These are phyloP conservation scores for Leucosporidium yakuticum DNA, from an alignment of 768 basidiomycete species.

Conservation along the genomic window DNA sequence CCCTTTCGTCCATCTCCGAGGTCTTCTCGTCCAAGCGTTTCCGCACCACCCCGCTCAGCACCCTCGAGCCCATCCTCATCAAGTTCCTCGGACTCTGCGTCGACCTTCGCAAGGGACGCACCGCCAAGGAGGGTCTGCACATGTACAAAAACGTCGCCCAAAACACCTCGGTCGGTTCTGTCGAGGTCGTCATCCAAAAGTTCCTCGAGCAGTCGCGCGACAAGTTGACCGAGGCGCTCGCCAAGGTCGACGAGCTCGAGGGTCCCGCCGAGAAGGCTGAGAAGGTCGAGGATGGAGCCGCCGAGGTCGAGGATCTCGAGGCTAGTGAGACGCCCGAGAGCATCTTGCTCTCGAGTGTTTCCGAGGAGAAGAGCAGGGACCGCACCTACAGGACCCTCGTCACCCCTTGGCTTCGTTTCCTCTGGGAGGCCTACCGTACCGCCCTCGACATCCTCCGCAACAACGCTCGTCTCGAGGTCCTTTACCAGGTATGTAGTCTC, in stretches of 20 bases:
- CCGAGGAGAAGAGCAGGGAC: constrained; percentile 84
- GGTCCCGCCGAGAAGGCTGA: constrained; percentile 31
- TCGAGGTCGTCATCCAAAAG: constrained; percentile 81
- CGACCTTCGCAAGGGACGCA: constrained; percentile 84
- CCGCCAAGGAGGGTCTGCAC: constrained; percentile 92
- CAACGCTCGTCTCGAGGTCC: constrained; percentile 80
- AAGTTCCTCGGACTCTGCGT: constrained; percentile 96
- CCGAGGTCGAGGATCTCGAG: constrained; percentile 90
- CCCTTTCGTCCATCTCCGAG: constrained; percentile 78
- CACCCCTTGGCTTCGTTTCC: constrained; percentile 94
- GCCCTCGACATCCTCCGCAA: constrained; percentile 93
- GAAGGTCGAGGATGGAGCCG: constrained; percentile 42
- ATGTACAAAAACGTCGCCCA: constrained; percentile 98
- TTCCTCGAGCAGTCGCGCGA: constrained; percentile 58
- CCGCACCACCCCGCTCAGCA: constrained; percentile 76
- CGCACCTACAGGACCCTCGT: constrained; percentile 89
- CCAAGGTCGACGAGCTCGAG: constrained; percentile 44
- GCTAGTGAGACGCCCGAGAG: constrained; percentile 91
- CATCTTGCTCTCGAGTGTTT: constrained; percentile 81
- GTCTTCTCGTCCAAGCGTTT: constrained; percentile 89
- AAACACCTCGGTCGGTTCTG: constrained; percentile 79
- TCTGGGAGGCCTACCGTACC: constrained; percentile 98
- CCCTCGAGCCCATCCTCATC: constrained; percentile 90
- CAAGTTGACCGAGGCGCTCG: constrained; percentile 42
- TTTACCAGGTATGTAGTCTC: constrained; percentile 71